Evolutionary conservation across 1,284 basidiomycete species (phyloP).

Genomic region (Testicularia cyperi): DNA sequence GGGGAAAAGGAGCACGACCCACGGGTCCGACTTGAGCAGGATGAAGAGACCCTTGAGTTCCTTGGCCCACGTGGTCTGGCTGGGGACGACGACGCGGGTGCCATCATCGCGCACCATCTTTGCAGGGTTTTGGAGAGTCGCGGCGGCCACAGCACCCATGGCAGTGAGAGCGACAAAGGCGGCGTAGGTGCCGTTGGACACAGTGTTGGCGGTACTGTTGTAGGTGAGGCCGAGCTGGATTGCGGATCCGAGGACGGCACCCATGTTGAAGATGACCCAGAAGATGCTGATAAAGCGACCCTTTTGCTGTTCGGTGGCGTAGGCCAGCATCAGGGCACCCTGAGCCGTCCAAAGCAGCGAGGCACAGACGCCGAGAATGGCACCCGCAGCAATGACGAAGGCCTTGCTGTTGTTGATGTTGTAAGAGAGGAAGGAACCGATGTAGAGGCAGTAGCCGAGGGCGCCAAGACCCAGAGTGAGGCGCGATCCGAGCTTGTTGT

Average conservation of each 20-base stretch:
- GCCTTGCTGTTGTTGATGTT: slow-evolving; percentile 59
- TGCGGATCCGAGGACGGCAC: slow-evolving; percentile 71
- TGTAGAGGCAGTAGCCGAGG: slow-evolving; percentile 66
- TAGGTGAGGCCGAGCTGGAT: slow-evolving; percentile 64
- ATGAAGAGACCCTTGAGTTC: slow-evolving; percentile 43
- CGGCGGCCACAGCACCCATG: slow-evolving; percentile 31
- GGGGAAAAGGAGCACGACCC: slow-evolving; percentile 48
- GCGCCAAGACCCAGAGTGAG: slow-evolving; percentile 73
- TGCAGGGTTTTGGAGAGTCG: slow-evolving; percentile 39
- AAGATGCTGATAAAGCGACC: slow-evolving; percentile 71
- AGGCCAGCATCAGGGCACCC: slow-evolving; percentile 78
- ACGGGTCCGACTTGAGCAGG: slow-evolving; percentile 42
- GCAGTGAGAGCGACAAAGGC: slow-evolving; percentile 47
- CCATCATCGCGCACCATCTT: slow-evolving; percentile 45
- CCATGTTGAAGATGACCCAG: slow-evolving; percentile 70
- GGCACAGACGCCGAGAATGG: slow-evolving; percentile 78
- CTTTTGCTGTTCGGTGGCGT: slow-evolving; percentile 72
- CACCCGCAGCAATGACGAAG: slow-evolving; percentile 71
- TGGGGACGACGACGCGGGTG: slow-evolving; percentile 37
- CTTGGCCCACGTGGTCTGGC: slow-evolving; percentile 37
- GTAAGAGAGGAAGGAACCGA: slow-evolving; percentile 68
- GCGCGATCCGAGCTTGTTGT: slow-evolving; percentile 69
- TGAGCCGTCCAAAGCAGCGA: slow-evolving; percentile 70
- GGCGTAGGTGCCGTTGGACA: slow-evolving; percentile 41
- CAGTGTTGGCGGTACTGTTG: slow-evolving; percentile 33